A percentile compares a stretch with the other conserved stretches of the same genome.
Evolutionary conservation across 2,329 filamentous ascomycete genomes (phyloP).

Genomic region (Fusarium sp.): DNA sequence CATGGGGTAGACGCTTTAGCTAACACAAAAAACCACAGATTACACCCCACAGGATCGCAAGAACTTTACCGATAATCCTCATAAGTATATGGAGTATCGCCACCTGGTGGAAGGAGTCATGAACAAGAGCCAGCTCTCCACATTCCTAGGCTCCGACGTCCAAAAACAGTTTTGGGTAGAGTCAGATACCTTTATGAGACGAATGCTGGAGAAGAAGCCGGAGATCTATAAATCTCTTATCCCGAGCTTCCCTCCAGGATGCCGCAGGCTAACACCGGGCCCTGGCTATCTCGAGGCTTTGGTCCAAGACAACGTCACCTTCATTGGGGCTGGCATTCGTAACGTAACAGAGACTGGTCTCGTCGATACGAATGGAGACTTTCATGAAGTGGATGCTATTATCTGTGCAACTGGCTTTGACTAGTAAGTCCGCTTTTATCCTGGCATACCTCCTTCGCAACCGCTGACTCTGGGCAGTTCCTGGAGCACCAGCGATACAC

Average conservation of each 20-base stretch:
- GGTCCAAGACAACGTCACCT: constrained; percentile 13
- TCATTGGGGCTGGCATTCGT: constrained; percentile 4
- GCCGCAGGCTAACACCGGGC: constrained; percentile 12
- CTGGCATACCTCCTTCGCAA: not conserved
- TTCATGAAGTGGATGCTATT: not conserved
- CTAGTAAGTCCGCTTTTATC: not conserved
- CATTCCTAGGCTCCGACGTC: constrained; percentile 11
- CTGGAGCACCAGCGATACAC: constrained; percentile 1
- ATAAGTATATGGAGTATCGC: constrained; percentile 13
- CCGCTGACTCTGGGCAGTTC: not conserved
- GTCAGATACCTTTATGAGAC: constrained; percentile 11
- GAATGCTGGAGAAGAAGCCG: not conserved
- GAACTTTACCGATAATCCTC: constrained; percentile 4
- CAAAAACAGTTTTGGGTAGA: constrained; percentile 18
- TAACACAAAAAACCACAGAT: not conserved
- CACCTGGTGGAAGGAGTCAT: constrained; percentile 17
- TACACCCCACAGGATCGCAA: not conserved
- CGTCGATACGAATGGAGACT: not conserved
- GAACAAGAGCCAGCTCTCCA: constrained; percentile 21
- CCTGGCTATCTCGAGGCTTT: constrained; percentile 22
- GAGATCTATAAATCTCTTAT: constrained; percentile 2
- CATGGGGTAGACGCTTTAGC: not conserved
- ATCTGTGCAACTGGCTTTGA: constrained; percentile 13
- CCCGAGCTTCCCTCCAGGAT: constrained; percentile 10
- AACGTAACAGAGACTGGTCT: not conserved